Base-by-base conservation (phyloP, 108 stramenopile species). In the Skeletonema grethae region DNA sequence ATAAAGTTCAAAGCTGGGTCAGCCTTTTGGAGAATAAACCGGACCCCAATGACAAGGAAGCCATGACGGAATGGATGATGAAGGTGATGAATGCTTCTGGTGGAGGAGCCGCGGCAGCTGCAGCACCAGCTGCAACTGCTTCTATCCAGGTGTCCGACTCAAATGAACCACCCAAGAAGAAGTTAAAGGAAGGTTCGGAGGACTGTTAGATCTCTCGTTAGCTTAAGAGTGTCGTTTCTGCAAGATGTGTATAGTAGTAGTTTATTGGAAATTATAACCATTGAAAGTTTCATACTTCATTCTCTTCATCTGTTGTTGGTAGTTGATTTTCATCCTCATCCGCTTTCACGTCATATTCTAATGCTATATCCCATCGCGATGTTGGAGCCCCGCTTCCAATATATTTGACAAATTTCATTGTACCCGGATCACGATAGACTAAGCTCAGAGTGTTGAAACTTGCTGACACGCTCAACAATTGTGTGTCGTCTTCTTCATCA, bases 321-420 rank as follows among this genome's bases (percentile, higher is more conserved):
- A 43, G 10, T 43, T n/a, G 41, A 43, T 43, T 15, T 43, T 69
- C 58, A 31, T 82, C 81, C 1, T 80, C 85, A 46, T 77, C 71
- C 8, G 69, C 66, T 46, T 77, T 61, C 16, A 98, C 67, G 53
- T 90, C 75, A 59, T 96, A 99, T 72, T 97, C 98, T 80, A 94
- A 72, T 8, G 86, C 80, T 20, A 97, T 87, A 76, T 99, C 98
- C 75, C 86, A 99, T 15, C 98, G 83, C 9, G 93, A 93, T 50
- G 93, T 88, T 0, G 98, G 98, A 13, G 98, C 98, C 16, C 84
- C 76, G 18, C 77, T 72, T 30, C 93, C 89, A 7, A 97, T 88
- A 69, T 97, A 99, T 80, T 99, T 99, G 67, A 99, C 89, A 73
- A 99, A 99, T 15, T 96, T 74, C 94, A 97, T 89, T 24, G 96